phyloP scores from a whole-genome alignment of 192 early-diverging fungal species.

The Mortierella claussenii region DNA sequence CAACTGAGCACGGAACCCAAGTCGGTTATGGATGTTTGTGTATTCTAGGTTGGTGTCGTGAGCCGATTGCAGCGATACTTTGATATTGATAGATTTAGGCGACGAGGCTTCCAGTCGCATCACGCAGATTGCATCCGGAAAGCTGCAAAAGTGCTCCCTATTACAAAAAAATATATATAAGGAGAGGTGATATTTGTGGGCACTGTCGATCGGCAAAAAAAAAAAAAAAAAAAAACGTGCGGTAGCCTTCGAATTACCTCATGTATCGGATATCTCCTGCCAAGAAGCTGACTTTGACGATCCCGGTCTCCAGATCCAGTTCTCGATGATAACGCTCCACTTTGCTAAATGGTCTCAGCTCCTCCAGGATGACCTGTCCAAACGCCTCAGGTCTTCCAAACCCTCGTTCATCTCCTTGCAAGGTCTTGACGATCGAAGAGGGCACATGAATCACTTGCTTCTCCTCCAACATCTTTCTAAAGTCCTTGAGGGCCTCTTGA shows the following conservation, averaged over 20 bases:
- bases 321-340: slow-evolving; percentile 22
- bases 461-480: slow-evolving; percentile 13
- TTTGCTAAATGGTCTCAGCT: slow-evolving; percentile 23
- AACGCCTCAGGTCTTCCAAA: slow-evolving; percentile 33
- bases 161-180: background rate
- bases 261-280: slow-evolving; percentile 14
- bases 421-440: slow-evolving; percentile 13
- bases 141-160: slow-evolving; percentile 53
- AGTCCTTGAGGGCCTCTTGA: slow-evolving; percentile 11
- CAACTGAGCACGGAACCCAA: slow-evolving; percentile 23
- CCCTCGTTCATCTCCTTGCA: slow-evolving; percentile 28
- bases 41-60: slow-evolving; percentile 13
- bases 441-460: slow-evolving; percentile 8
- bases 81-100: slow-evolving; percentile 48
- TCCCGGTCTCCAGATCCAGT: slow-evolving; percentile 26
- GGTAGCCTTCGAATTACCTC: slow-evolving; percentile 10
- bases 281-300: slow-evolving; percentile 16
- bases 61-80: slow-evolving; percentile 17
- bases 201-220: background rate
- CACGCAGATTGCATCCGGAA: slow-evolving; percentile 37
- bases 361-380: slow-evolving; percentile 37
- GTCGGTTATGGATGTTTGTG: slow-evolving; percentile 40
- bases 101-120: slow-evolving; percentile 33
- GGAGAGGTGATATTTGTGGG: background rate
- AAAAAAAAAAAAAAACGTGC: slow-evolving; percentile 1